These are phyloP conservation scores for Senna tora DNA, from an alignment of 306 rosid species.

Conservation along the genomic window DNA sequence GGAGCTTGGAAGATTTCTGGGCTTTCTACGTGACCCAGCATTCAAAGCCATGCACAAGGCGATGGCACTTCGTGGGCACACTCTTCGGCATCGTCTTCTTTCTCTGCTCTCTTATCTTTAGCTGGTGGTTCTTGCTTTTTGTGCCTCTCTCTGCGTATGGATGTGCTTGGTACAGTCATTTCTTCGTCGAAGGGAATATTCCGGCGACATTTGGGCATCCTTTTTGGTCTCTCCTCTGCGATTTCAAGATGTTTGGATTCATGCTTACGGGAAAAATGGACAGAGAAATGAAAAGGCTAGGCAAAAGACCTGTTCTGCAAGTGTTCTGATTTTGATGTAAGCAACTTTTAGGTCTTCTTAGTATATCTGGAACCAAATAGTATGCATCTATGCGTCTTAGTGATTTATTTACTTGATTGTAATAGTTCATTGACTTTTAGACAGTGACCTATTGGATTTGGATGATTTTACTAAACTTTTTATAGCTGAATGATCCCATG, in stretches of 20 bases:
- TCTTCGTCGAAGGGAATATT: constrained; percentile 83
- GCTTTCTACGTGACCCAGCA: constrained; percentile 87
- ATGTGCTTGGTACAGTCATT: constrained; percentile 95
- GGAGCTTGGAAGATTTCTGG: constrained; percentile 97
- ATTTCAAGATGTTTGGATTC: constrained; percentile 88
- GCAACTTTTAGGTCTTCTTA: constrained; percentile 18
- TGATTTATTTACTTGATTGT: background rate
- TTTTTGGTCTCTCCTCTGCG: constrained; percentile 86
- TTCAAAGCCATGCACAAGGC: constrained; percentile 84
- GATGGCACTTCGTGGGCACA: constrained; percentile 91
- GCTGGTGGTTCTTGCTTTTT: constrained; percentile 82
- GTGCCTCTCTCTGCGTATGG: constrained; percentile 89
- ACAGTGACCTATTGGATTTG: background rate
- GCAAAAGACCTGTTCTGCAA: constrained; percentile 91
- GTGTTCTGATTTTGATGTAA: constrained; percentile 44
- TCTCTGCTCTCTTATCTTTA: constrained; percentile 58
- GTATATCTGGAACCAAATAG: background rate
- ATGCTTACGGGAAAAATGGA: constrained; percentile 96
- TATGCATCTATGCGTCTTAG: background rate
- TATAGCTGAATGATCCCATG: constrained; percentile 2
- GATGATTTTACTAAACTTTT: constrained; percentile 36
- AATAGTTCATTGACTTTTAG: background rate
- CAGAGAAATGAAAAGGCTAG: constrained; percentile 97
- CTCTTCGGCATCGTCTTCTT: constrained; percentile 62
- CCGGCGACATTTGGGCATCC: constrained; percentile 94